Evolutionary conservation across 305 asterid species (phyloP).

Genomic region (Vinca major): DNA sequence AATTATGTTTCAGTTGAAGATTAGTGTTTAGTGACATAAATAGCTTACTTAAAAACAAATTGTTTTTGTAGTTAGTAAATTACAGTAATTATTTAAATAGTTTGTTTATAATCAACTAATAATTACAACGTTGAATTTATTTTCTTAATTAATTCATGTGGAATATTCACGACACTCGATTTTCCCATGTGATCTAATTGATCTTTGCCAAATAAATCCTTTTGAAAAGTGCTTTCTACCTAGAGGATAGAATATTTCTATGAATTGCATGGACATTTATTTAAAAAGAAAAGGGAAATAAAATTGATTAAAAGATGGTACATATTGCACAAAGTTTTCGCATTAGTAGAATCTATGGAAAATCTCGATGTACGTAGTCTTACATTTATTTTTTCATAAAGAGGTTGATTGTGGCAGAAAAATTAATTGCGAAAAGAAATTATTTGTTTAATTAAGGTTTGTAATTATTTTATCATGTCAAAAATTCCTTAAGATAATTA

Average conservation of each 20-base stretch:
- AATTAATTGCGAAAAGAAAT: too few species aligned
- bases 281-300: too few species aligned
- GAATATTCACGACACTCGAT: background rate
- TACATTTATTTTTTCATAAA: too few species aligned
- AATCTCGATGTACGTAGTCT: too few species aligned
- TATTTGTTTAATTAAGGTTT: too few species aligned
- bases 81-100: background rate
- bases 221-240: background rate
- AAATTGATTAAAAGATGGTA: too few species aligned
- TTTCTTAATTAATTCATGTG: too few species aligned
- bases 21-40: background rate
- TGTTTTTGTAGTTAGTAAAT: background rate
- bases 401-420: too few species aligned
- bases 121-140: background rate
- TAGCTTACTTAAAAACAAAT: too few species aligned
- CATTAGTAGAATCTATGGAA: too few species aligned
- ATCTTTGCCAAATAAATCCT: background rate
- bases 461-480: too few species aligned
- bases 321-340: too few species aligned
- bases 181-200: background rate
- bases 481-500: background rate
- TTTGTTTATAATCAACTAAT: background rate
- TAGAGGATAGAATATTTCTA: background rate
- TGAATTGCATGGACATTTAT: background rate
- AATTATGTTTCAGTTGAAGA: slow-evolving; percentile 5